These are phyloP conservation scores for Wallacemonas sp. DNA, from an alignment of 208 protist species.

Conservation along the genomic window DNA sequence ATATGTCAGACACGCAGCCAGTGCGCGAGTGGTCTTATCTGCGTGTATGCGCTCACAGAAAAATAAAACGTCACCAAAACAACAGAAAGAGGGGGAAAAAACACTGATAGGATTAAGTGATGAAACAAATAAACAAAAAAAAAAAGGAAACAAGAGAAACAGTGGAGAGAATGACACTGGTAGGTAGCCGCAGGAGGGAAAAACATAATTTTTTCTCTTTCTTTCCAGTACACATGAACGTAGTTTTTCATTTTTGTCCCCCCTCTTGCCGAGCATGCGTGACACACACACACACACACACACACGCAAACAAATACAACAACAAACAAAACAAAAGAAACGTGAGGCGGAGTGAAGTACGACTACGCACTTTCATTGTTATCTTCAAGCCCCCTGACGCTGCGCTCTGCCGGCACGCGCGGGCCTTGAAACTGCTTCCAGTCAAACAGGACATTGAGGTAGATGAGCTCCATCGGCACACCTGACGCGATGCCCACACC, in stretches of 20 bases:
- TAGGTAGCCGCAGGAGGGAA: too few relatives aligned
- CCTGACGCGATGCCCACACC: slow-evolving; percentile 4
- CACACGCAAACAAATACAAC: slow-evolving; percentile 14
- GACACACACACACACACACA: slow-evolving; percentile 3
- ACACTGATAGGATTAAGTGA: not conserved
- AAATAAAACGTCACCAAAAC: slow-evolving; percentile 4
- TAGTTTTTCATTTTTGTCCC: too few relatives aligned
- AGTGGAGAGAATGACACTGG: too few relatives aligned
- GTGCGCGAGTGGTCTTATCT: too few relatives aligned
- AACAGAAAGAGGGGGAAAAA: not conserved
- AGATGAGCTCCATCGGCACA: slow-evolving; percentile 19
- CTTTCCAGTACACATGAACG: too few relatives aligned
- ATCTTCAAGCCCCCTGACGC: not conserved
- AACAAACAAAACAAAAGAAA: not conserved
- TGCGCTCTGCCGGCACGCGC: not conserved
- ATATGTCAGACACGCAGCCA: too few relatives aligned
- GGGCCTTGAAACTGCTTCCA: too few relatives aligned
- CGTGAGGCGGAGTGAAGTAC: not conserved
- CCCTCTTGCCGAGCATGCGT: too few relatives aligned
- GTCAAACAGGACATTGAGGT: slow-evolving; percentile 11
- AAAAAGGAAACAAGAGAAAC: too few relatives aligned
- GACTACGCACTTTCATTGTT: not conserved
- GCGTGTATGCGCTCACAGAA: too few relatives aligned
- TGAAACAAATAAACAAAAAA: not conserved
- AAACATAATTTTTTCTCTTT: too few relatives aligned